Base-by-base conservation (phyloP, 345 rosid species). In the Cardamine chenopodiifolia region DNA sequence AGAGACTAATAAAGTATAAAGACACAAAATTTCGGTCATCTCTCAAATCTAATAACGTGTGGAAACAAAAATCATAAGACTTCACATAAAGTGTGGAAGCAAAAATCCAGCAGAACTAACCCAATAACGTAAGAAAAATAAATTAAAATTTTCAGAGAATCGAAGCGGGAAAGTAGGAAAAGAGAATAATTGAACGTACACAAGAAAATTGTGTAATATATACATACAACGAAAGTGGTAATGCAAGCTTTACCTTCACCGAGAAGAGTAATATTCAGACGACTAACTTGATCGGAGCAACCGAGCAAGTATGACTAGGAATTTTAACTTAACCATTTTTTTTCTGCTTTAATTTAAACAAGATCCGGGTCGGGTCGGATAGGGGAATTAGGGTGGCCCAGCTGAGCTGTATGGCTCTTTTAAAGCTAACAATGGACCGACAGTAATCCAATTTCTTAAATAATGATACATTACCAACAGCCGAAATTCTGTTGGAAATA, bases 321-420 rank as follows among this genome's bases (percentile, higher is more conserved):
- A n/a, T n/a, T n/a, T n/a, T n/a, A n/a, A n/a, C n/a, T n/a, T n/a
- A n/a, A n/a, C n/a, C n/a, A n/a, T n/a, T n/a, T n/a, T n/a, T n/a
- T n/a, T n/a, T 29, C 62, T 29, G 62, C 47, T 67, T 67, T 67
- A 35, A 1, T 66, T 66, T 15, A 23, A 66, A 67, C 32, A 66
- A 25, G 68, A 7, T 62, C 20, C 68, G 68, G 29, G 5, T 8
- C 47, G 37, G 57, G 44, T 49, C 71, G 71, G 71, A 31, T 66
- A 19, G 47, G 71, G 31, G 8, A 48, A 47, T 49, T 1, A 31
- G 39, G 15, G 54, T 45, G 68, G 39, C 54, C 68, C 68, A 63
- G 23, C 2, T 63, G 34, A 63, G 68, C 39, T 63, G 54, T 28
- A 17, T 15, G 7, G 32, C 12, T 58, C n/a, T 61, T 11, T 6